Evolutionary conservation across 306 rosid genomes (phyloP).

Genomic region (Potentilla sterilis): DNA sequence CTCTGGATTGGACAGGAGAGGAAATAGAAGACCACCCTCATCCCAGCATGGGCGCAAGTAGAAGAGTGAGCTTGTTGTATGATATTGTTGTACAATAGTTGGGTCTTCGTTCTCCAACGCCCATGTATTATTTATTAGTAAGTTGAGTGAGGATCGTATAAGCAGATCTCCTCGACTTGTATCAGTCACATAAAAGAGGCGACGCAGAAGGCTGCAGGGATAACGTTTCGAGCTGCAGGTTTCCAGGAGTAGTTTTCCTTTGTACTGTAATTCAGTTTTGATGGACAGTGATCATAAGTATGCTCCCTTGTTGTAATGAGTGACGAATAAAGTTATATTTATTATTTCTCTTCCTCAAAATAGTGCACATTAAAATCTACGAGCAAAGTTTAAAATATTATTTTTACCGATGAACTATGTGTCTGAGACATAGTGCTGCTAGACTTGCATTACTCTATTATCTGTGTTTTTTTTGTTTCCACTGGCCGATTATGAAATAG

Average conservation of each 20-base stretch:
- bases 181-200: not conserved
- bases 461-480: too few species aligned
- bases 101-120: constrained; percentile 10
- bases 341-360: not conserved
- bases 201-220: not conserved
- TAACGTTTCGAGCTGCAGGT: too few species aligned
- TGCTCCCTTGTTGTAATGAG: not conserved
- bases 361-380: not conserved
- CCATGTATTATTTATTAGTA: not conserved
- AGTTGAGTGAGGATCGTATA: not conserved
- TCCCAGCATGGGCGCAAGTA: constrained; percentile 47
- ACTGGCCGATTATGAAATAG: too few species aligned
- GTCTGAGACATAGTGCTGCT: too few species aligned
- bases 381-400: too few species aligned
- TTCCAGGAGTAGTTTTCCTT: not conserved
- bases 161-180: not conserved
- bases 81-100: constrained; percentile 40
- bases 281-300: not conserved
- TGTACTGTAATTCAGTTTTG: not conserved
- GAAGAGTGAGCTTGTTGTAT: constrained; percentile 13
- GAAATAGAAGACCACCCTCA: constrained; percentile 47
- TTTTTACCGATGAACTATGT: too few species aligned
- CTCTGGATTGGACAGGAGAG: constrained; percentile 50
- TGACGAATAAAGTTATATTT: not conserved
- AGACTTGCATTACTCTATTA: too few species aligned